A percentile compares a stretch with the other conserved stretches of the same genome.
These are phyloP conservation scores for Camelina laxa DNA, from an alignment of 345 rosid genomes.

Conservation along the genomic window DNA sequence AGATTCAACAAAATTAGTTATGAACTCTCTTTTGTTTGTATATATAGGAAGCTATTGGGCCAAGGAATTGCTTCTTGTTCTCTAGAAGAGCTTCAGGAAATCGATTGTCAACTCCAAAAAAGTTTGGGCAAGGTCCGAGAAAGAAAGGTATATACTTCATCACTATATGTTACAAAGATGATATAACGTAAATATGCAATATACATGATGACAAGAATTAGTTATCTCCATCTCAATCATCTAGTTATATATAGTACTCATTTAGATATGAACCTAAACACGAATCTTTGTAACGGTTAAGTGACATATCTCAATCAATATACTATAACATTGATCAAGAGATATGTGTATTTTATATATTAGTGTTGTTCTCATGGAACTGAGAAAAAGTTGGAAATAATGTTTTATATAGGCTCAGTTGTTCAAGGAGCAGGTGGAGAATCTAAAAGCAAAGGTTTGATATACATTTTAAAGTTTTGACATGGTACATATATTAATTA, in stretches of 20 bases:
- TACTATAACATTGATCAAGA: background rate
- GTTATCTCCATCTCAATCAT: slow-evolving; percentile 3
- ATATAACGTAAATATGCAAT: background rate
- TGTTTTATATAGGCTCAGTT: slow-evolving; percentile 51
- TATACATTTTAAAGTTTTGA: background rate
- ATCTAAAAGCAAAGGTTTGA: slow-evolving; percentile 58
- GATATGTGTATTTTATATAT: background rate
- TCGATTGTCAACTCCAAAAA: slow-evolving; percentile 53
- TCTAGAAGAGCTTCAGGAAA: slow-evolving; percentile 53
- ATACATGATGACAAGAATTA: background rate
- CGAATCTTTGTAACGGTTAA: background rate
- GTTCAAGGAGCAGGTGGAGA: slow-evolving; percentile 53
- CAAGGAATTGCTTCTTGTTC: slow-evolving; percentile 54
- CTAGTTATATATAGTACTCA: background rate
- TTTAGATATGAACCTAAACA: slow-evolving; percentile 4
- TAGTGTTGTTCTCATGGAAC: background rate
- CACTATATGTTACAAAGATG: slow-evolving; percentile 1
- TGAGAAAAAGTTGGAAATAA: slow-evolving; percentile 18
- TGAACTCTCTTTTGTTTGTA: slow-evolving; percentile 1
- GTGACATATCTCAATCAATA: background rate
- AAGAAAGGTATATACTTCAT: slow-evolving; percentile 59
- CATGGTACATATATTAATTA: background rate
- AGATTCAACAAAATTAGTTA: background rate
- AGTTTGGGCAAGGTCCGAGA: slow-evolving; percentile 60
- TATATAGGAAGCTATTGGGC: slow-evolving; percentile 64